Percentiles rank a stretch among this genome's conserved stretches.
These are phyloP conservation scores for Backusella australiensis DNA, from an alignment of 192 early-diverging fungal genomes.

Conservation along the genomic window DNA sequence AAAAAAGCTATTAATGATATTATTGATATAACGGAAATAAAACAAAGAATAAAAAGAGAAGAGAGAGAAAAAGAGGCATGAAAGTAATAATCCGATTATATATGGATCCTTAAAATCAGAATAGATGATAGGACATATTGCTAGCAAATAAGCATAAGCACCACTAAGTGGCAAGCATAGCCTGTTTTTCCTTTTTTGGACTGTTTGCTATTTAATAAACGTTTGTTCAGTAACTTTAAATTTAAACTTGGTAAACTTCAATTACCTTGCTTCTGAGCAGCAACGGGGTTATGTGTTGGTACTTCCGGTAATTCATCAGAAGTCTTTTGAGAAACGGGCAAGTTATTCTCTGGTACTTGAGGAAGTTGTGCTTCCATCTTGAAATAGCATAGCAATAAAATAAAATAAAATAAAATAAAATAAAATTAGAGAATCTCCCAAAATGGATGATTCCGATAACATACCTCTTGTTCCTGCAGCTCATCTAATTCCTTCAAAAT, in stretches of 20 bases:
- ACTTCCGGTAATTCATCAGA: background rate
- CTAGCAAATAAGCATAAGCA: background rate
- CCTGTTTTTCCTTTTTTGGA: constrained; percentile 2
- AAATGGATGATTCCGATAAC: background rate
- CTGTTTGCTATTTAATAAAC: background rate
- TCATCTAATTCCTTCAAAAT: constrained; percentile 78
- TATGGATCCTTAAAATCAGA: background rate
- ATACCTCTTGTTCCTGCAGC: constrained; percentile 47
- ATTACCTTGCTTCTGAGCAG: background rate
- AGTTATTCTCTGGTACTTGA: constrained; percentile 14
- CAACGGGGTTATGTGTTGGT: background rate
- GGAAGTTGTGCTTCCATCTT: constrained; percentile 23
- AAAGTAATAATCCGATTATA: background rate
- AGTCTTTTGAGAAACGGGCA: background rate
- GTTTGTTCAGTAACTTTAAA: background rate
- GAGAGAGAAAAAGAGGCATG: background rate
- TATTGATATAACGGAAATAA: background rate
- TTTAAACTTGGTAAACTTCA: background rate
- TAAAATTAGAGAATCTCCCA: background rate
- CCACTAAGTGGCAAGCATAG: constrained; percentile 12
- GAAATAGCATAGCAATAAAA: background rate
- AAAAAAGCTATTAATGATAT: background rate
- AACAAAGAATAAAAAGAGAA: background rate
- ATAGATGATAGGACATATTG: background rate
- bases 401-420: background rate